A percentile compares a stretch with the other conserved stretches of the same genome.
These are phyloP conservation scores for Dictyostelium capitatum DNA, from an alignment of 78 protist genomes.

Conservation along the genomic window DNA sequence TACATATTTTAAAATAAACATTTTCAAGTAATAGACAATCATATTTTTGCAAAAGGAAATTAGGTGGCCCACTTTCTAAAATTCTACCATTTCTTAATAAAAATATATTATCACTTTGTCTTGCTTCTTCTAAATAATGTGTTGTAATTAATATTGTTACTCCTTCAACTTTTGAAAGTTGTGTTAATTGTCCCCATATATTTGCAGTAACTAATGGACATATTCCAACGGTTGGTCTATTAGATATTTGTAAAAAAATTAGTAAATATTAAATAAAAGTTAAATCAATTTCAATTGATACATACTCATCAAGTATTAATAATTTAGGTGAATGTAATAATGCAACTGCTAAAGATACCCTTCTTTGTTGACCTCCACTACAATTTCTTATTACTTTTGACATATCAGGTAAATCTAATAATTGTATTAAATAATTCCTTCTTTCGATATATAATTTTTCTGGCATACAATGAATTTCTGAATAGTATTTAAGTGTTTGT, in stretches of 20 bases:
- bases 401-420: neutral
- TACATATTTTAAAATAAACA: constrained; percentile 21
- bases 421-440: neutral
- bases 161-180: constrained; percentile 1
- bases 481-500: constrained; percentile 67
- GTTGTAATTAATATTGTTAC: constrained; percentile 82
- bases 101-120: constrained; percentile 1
- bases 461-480: constrained; percentile 19
- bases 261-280: too few species aligned
- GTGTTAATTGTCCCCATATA: constrained; percentile 50
- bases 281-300: neutral
- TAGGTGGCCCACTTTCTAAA: constrained; percentile 45
- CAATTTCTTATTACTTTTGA: neutral
- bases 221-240: constrained; percentile 21
- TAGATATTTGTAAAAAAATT: too few species aligned
- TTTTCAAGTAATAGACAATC: constrained; percentile 24
- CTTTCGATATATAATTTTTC: neutral
- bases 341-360: constrained; percentile 62
- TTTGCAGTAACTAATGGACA: constrained; percentile 61
- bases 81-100: constrained; percentile 49
- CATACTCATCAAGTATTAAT: constrained; percentile 61
- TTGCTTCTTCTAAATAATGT: constrained; percentile 85
- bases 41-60: neutral
- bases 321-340: constrained; percentile 69
- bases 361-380: constrained; percentile 84